Percentiles rank a stretch among this genome's conserved stretches.
Conservation (phyloP, 768 basidiomycete genomes). For the Gyrodon lividus region DNA sequence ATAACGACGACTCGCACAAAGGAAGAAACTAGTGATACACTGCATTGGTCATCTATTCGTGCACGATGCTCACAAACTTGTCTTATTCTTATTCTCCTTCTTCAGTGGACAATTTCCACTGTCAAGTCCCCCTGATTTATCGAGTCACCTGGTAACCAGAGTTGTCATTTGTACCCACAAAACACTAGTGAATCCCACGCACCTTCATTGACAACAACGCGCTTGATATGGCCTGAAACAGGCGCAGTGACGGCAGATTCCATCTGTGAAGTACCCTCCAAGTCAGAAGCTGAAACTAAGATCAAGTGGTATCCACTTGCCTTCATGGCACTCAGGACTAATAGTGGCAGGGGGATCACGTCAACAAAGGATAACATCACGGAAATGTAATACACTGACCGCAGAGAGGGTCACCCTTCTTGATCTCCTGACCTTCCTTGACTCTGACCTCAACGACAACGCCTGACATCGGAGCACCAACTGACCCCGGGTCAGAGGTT, state of each 20-base stretch:
- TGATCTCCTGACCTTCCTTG: constrained; percentile 96
- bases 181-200: constrained; percentile 14
- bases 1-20: constrained; percentile 4
- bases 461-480: constrained; percentile 97
- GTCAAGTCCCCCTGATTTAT: constrained; percentile 92
- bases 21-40: constrained; percentile 19
- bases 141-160: constrained; percentile 66
- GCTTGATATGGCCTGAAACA: constrained; percentile 94
- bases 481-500: constrained; percentile 89
- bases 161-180: constrained; percentile 3
- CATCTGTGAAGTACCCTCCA: constrained; percentile 59
- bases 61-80: constrained; percentile 1
- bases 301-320: constrained; percentile 38
- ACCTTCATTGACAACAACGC: constrained; percentile 90
- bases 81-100: constrained; percentile 12
- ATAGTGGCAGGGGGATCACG: constrained; percentile 10
- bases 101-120: constrained; percentile 80
- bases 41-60: constrained; percentile 14
- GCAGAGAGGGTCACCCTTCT: constrained; percentile 95
- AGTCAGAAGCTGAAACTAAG: constrained; percentile 14
- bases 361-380: constrained; percentile 25
- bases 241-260: constrained; percentile 96
- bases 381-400: constrained; percentile 48
- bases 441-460: constrained; percentile 98
- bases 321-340: constrained; percentile 97